Evolutionary conservation across 768 basidiomycete species (phyloP).

Genomic region (Lactifluus volemus): DNA sequence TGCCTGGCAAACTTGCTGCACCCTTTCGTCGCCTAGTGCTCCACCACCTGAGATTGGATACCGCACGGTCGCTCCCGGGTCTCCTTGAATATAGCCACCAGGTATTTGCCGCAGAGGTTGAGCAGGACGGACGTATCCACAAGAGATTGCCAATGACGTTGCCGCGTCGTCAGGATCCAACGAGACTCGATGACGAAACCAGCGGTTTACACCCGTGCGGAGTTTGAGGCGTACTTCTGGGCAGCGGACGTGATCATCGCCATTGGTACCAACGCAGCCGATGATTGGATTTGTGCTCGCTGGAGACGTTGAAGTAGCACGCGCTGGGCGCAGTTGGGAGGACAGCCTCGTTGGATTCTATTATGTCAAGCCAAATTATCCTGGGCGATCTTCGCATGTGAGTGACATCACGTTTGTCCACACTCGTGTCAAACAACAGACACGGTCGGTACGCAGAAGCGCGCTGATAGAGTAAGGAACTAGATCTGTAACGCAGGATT

Average conservation of each 20-base stretch:
- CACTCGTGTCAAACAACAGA: neutral
- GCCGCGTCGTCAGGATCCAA: neutral
- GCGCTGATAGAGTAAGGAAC: neutral
- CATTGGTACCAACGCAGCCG: constrained; percentile 28
- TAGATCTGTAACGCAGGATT: constrained; percentile 91
- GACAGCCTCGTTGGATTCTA: constrained; percentile 69
- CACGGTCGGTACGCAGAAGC: neutral
- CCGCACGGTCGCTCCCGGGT: constrained; percentile 31
- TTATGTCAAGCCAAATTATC: constrained; percentile 88
- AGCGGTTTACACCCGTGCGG: constrained; percentile 29
- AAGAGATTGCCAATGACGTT: constrained; percentile 39
- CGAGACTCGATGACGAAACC: too few species aligned
- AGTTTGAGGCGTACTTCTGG: constrained; percentile 72
- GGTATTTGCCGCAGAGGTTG: constrained; percentile 64
- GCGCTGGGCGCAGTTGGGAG: constrained; percentile 49
- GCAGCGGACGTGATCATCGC: constrained; percentile 69
- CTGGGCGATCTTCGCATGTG: constrained; percentile 83
- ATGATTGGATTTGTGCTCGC: neutral
- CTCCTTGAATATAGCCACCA: constrained; percentile 51
- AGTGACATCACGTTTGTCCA: constrained; percentile 26
- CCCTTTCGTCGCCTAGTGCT: constrained; percentile 24
- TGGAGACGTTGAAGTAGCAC: constrained; percentile 34
- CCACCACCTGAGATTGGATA: constrained; percentile 29
- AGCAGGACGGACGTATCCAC: constrained; percentile 68
- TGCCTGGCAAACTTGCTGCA: constrained; percentile 19